Evolutionary conservation across 306 rosid species (phyloP), one percentile per base, ranked within the genome.

Genomic region (Potentilla sterilis): DNA sequence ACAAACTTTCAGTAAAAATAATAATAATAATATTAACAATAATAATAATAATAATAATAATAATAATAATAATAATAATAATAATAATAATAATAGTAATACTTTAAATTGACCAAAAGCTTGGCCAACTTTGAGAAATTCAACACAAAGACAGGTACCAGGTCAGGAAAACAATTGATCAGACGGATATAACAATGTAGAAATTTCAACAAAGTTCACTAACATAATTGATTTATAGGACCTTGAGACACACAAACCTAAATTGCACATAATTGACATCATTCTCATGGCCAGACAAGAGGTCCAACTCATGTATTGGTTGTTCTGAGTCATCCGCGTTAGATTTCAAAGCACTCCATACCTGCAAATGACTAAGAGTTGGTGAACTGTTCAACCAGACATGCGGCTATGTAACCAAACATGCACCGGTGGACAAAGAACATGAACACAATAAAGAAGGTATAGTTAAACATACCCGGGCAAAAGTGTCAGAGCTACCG

Each of bases 261-360:
- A 92, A 92, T 68, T 92, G 98, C 69, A 92, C 98, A 78, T 92
- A 90, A 82, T 92, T 92, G 69, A 92, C 98, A 74, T 92, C 98
- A 78, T 92, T 86, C 84, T 90, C 98, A 35, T 92, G 98, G 80
- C 98, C 98, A 61, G 96, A 70, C 86, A 92, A 86, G 81, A 86
- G 77, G 85, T 92, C 98, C 86, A 90, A 77, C 86, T 92, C 98
- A 62, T 90, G 89, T 67, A 83, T 84, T 71, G 93, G 90, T 78
- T 80, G 88, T 73, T 87, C 92, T 54, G 85, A 71, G 74, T 90
- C 88, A 44, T 82, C 89, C 1, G 83, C 70, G 75, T 79, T 82
- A 73, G 89, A 81, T 88, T 86, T 92, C 44, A 79, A 67, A 75
- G 96, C 92, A 87, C 84, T 87, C 96, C 96, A 92, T 47, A 92